A percentile compares a stretch with the other conserved stretches of the same genome.
These are phyloP conservation scores for Tremella mesenterica DNA, from an alignment of 768 basidiomycete species.

Conservation along the genomic window DNA sequence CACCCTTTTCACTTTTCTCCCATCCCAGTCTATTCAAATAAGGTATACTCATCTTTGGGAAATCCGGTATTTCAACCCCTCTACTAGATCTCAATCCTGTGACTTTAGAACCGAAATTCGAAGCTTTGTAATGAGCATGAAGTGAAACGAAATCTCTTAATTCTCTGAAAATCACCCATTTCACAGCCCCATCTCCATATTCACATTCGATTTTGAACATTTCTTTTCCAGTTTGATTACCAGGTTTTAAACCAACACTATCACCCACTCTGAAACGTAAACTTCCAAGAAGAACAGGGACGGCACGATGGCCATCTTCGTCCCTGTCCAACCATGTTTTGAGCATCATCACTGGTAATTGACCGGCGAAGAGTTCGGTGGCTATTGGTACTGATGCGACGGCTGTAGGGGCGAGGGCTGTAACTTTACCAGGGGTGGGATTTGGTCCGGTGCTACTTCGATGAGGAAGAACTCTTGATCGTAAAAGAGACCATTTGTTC, in stretches of 20 bases:
- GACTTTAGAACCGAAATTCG: conserved; percentile 51
- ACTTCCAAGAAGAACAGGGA: conserved; percentile 43
- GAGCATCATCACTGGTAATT: conserved; percentile 43
- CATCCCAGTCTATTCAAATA: conserved; percentile 68
- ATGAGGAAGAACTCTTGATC: conserved; percentile 30
- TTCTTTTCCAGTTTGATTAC: conserved; percentile 37
- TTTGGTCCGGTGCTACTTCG: conserved; percentile 6
- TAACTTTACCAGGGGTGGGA: conserved; percentile 22
- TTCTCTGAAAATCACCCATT: conserved; percentile 70
- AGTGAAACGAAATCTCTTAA: conserved; percentile 83
- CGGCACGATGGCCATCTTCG: conserved; percentile 42
- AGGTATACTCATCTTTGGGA: conserved; percentile 72
- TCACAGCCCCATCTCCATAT: conserved; percentile 83
- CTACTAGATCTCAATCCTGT: conserved; percentile 60
- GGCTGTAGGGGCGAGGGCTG: conserved; percentile 25
- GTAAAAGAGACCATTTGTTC: conserved; percentile 34
- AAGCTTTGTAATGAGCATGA: conserved; percentile 78
- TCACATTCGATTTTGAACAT: conserved; percentile 57
- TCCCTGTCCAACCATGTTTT: conserved; percentile 45
- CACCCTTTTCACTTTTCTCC: conserved; percentile 41
- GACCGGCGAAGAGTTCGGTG: conserved; percentile 42
- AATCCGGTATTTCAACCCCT: conserved; percentile 71
- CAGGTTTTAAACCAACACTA: conserved; percentile 37
- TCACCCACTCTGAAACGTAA: conserved; percentile 44
- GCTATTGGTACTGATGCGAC: conserved; percentile 40